Evolutionary conservation across 345 rosid species (phyloP).

Genomic region (Isatis tinctoria): DNA sequence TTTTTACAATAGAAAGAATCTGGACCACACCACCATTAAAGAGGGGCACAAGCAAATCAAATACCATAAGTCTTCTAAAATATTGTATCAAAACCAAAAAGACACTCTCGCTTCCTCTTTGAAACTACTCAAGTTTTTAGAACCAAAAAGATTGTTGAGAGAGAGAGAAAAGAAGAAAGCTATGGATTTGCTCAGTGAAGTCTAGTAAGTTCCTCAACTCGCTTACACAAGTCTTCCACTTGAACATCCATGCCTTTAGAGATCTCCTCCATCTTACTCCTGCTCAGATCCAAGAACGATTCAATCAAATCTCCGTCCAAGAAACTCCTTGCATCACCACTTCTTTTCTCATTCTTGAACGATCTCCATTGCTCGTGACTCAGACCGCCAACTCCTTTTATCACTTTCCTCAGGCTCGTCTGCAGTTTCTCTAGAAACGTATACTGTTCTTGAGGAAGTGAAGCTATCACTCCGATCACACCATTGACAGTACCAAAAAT

Average conservation of each 20-base stretch:
- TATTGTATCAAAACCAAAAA: background rate
- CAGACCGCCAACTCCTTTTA: slow-evolving; percentile 92
- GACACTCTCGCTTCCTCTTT: background rate
- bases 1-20: background rate
- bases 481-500: slow-evolving; percentile 87
- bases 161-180: background rate
- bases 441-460: slow-evolving; percentile 77
- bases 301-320: slow-evolving; percentile 86
- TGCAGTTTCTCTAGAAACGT: slow-evolving; percentile 76
- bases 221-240: slow-evolving; percentile 81
- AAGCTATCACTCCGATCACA: slow-evolving; percentile 88
- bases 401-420: slow-evolving; percentile 70
- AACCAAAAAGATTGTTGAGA: background rate
- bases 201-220: slow-evolving; percentile 85
- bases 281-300: slow-evolving; percentile 74
- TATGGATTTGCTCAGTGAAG: slow-evolving; percentile 51
- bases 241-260: slow-evolving; percentile 59
- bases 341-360: slow-evolving; percentile 83
- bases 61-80: background rate
- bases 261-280: slow-evolving; percentile 73
- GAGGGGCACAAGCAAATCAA: too few species aligned
- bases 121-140: background rate
- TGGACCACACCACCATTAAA: too few species aligned
- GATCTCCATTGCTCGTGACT: slow-evolving; percentile 96
- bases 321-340: slow-evolving; percentile 68